Conservation (phyloP, 1,139 yeast genomes). For the Debaryomyces singareniensis region DNA sequence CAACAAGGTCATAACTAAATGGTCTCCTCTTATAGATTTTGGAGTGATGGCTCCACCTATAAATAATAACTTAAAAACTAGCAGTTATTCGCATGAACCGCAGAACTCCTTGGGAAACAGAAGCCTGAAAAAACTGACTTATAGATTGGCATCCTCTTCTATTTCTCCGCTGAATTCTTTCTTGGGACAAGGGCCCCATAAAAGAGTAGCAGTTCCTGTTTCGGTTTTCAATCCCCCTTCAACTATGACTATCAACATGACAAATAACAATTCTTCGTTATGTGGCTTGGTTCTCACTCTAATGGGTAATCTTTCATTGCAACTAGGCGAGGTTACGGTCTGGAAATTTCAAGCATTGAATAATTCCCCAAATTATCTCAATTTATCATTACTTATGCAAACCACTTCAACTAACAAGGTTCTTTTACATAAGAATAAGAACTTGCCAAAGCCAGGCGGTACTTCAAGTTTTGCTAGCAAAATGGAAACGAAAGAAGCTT, state of each 20-base stretch:
- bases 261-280: constrained; percentile 26
- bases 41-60: constrained; percentile 43
- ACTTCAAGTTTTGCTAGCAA: constrained; percentile 12
- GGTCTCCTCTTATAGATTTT: constrained; percentile 61
- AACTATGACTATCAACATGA: constrained; percentile 38
- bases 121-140: constrained; percentile 11
- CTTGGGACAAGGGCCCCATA: constrained; percentile 6
- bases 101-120: constrained; percentile 8
- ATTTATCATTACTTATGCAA: constrained; percentile 36
- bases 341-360: constrained; percentile 71
- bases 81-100: constrained; percentile 19
- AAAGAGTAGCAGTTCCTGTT: constrained; percentile 1
- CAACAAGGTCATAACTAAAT: constrained; percentile 41
- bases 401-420: constrained; percentile 11
- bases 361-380: constrained; percentile 40
- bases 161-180: not conserved
- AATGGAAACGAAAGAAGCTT: constrained; percentile 8
- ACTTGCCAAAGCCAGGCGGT: constrained; percentile 7
- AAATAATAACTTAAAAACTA: constrained; percentile 29
- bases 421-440: not conserved
- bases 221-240: constrained; percentile 23
- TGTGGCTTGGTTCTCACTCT: constrained; percentile 56
- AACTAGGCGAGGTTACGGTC: constrained; percentile 52
- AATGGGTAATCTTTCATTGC: constrained; percentile 55
- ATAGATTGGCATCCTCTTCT: constrained; percentile 1